Base-by-base conservation (phyloP, 2,329 filamentous ascomycete species). In the Cadophora sp. region DNA sequence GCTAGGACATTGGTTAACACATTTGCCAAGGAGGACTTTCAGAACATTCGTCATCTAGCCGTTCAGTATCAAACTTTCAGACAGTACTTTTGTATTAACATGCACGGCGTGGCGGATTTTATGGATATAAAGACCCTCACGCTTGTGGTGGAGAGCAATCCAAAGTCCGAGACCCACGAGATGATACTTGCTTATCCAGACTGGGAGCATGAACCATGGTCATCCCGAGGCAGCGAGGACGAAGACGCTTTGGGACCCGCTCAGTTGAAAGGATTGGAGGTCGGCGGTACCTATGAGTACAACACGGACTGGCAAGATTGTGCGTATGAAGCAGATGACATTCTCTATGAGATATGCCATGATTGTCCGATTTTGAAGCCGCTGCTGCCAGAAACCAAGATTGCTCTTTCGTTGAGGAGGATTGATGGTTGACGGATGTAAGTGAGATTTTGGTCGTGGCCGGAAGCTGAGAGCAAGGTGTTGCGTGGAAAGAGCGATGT, bases 341-440 rank as follows among this genome's bases (percentile, higher is more conserved):
- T 53, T n/a, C 27, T 53, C 13, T 53, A 53, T 33, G 50, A 53
- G 50, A 33, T 53, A 8, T 30, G 24, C 16, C 24, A 53, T 53
- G 27, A 30, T 30, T 30, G 27, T 30, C 27, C 27, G 6, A 6
- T 6, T 6, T 30, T 30, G 27, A 30, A 30, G 3, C 27, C 6
- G 3, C 27, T 33, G 16, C 16, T 53, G 14, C 27, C 27, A 7
- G 50, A 53, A 11, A 33, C 33, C 50, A 33, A 53, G 24, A 33
- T 33, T n/a, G 24, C 30, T 14, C 50, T 53, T n/a, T 24, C 50
- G 8, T 53, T 53, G 24, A 53, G 14, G 24, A 53, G n/a, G 27
- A 6, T 53, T 1, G 50, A 33, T 5, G 24, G 4, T 8, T 53
- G 50, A 53, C 33, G 24, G 50, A n/a, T 3, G 18, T 8, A n/a